Base-by-base conservation (phyloP, 305 asterid genomes). In the Euphrasia arctica region DNA sequence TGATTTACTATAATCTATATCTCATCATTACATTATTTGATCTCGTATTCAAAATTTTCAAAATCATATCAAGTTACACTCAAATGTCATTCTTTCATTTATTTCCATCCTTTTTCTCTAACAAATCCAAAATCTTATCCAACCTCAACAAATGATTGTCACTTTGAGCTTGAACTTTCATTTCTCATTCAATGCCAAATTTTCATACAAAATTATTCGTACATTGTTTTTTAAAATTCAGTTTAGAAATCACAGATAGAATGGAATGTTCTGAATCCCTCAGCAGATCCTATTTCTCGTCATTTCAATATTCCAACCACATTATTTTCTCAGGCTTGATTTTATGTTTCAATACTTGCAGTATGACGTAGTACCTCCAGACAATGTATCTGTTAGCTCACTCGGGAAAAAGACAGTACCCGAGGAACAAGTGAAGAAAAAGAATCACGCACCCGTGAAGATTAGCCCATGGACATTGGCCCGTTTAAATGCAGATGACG, bases 401-500 rank as follows among this genome's bases (percentile, higher is more conserved):
- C 78, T 78, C 0, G 96, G 99, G 36, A 94, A 84, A 74, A 87
- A 79, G 73, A 67, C 85, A 14, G 64, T n/a, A 6, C 11, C 56
- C 27, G 98, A 86, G 54, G 99, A 88, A 66, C 88, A 83, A 41
- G 47, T 66, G 5, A 88, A 90, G 88, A 90, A 88, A 71, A 94
- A 80, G 85, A 80, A 82, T 67, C 92, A 9, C 86, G 95, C 74
- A 97, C 73, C 87, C 0, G 97, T 90, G 18, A 93, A 88, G 83
- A 93, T 90, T 72, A 93, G 97, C 64, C 99, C 99, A 2, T 93
- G 99, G 99, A 76, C 96, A 1, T 63, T 93, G 68, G 96, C 99
- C 14, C 82, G 97, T 10, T 67, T 93, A 65, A 90, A 93, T 28
- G 83, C 97, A 0, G 95, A 93, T 15, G 96, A 93, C 18, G 97